These are phyloP conservation scores for Fonsecaea pedrosoi DNA, from an alignment of 2,329 filamentous ascomycete genomes.

Conservation along the genomic window DNA sequence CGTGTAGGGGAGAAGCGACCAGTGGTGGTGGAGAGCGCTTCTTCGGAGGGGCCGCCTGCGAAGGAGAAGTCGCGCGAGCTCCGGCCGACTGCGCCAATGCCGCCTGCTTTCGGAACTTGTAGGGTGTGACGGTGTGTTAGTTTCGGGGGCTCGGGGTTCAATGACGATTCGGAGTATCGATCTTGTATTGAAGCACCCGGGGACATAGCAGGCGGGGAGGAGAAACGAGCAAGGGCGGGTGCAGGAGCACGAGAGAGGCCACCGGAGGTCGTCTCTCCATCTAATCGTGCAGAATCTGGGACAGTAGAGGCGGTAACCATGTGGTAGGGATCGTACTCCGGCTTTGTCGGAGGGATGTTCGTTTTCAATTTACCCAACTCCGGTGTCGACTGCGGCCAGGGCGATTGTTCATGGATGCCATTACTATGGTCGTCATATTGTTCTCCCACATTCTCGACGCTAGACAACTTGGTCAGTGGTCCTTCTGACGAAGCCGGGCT, in stretches of 20 bases:
- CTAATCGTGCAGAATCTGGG: conserved; percentile 41
- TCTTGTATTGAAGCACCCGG: conserved; percentile 55
- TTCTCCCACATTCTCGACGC: conserved; percentile 36
- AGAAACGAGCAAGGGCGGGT: conserved; percentile 46
- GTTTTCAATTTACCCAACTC: conserved; percentile 32
- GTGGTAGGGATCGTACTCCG: conserved; percentile 42
- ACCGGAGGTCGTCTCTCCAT: conserved; percentile 21
- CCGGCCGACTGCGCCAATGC: conserved; percentile 60
- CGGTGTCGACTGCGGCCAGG: conserved; percentile 43
- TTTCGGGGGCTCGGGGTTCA: conserved; percentile 63
- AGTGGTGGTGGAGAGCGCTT: conserved; percentile 68
- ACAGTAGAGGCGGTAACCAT: conserved; percentile 46
- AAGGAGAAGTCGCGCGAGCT: conserved; percentile 71
- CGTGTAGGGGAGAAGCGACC: conserved; percentile 81
- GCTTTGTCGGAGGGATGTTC: conserved; percentile 23
- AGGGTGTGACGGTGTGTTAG: conserved; percentile 85
- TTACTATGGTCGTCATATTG: conserved; percentile 22
- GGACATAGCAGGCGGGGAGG: conserved; percentile 61
- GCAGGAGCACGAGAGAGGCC: conserved; percentile 11
- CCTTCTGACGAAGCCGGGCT: conserved; percentile 37
- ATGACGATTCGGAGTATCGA: conserved; percentile 44
- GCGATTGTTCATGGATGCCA: conserved; percentile 40
- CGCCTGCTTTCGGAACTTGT: conserved; percentile 73
- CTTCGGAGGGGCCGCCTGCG: conserved; percentile 54
- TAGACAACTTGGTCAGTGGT: conserved; percentile 37